A percentile compares a stretch with the other conserved stretches of the same genome.
These are phyloP conservation scores for Mucor piriformis DNA, from an alignment of 371 early-diverging fungal species.

Conservation along the genomic window DNA sequence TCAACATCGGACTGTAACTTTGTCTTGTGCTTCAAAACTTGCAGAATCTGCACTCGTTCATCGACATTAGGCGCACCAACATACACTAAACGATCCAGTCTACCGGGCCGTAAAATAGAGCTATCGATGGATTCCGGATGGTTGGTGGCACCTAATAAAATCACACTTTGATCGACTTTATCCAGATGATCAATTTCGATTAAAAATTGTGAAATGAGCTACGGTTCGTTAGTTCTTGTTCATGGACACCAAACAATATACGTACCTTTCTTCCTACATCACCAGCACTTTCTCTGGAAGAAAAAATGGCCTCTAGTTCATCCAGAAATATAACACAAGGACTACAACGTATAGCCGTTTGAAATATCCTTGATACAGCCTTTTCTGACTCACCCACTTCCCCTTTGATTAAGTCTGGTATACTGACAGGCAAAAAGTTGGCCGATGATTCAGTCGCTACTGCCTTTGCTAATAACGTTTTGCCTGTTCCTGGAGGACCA, in stretches of 20 bases:
- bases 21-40: constrained; percentile 61
- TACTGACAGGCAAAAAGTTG: constrained; percentile 92
- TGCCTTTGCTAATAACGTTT: constrained; percentile 87
- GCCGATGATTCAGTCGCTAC: constrained; percentile 92
- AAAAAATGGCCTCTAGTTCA: constrained; percentile 95
- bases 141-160: constrained; percentile 90
- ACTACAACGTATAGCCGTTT: constrained; percentile 83
- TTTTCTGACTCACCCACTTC: constrained; percentile 96
- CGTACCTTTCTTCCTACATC: constrained; percentile 66
- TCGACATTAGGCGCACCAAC: constrained; percentile 70
- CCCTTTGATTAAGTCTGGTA: constrained; percentile 94
- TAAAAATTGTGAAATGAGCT: constrained; percentile 74
- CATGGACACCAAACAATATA: background rate
- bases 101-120: constrained; percentile 85
- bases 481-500: constrained; percentile 95
- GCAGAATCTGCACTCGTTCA: constrained; percentile 75
- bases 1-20: constrained; percentile 54
- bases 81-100: constrained; percentile 86
- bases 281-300: constrained; percentile 59
- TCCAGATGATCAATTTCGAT: constrained; percentile 80
- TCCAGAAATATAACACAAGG: constrained; percentile 99
- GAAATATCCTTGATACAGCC: constrained; percentile 86
- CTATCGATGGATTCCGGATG: constrained; percentile 81
- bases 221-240: background rate
- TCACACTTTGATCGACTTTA: constrained; percentile 52